These are phyloP conservation scores for Lactarius hatsudake DNA, from an alignment of 768 basidiomycete species.

Conservation along the genomic window DNA sequence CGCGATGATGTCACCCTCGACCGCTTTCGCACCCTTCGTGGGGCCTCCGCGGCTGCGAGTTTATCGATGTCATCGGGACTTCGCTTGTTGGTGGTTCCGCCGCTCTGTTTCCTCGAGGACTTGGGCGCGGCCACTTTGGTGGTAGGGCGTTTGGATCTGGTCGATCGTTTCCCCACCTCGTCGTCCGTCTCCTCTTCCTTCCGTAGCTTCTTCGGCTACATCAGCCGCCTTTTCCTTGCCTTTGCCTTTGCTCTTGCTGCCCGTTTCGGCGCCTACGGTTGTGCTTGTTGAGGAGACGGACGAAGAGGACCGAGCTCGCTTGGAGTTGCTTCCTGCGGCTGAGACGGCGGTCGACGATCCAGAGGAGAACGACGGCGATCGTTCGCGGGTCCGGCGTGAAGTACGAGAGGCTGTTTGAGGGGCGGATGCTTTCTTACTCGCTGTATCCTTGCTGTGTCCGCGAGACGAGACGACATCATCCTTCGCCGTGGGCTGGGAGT, in stretches of 20 bases:
- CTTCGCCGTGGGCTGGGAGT: slow-evolving; percentile 4
- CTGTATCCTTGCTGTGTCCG: slow-evolving; percentile 10
- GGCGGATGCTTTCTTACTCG: slow-evolving; percentile 7
- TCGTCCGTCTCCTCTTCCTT: slow-evolving; percentile 19
- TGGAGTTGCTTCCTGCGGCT: slow-evolving; percentile 13
- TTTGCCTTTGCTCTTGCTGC: slow-evolving; percentile 12
- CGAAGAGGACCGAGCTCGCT: slow-evolving; percentile 26
- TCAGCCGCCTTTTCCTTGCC: slow-evolving; percentile 23
- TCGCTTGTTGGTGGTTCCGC: not conserved
- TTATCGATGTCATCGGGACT: slow-evolving; percentile 14
- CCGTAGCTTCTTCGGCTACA: not conserved
- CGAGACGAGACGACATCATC: slow-evolving; percentile 20
- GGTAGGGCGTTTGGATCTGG: slow-evolving; percentile 1
- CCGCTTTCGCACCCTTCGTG: slow-evolving; percentile 20
- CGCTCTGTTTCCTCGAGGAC: slow-evolving; percentile 10
- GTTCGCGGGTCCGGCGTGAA: slow-evolving; percentile 17
- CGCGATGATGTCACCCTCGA: slow-evolving; percentile 22
- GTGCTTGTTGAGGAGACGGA: slow-evolving; percentile 24
- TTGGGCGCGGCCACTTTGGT: slow-evolving; percentile 1
- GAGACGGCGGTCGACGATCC: slow-evolving; percentile 26
- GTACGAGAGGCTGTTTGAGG: slow-evolving; percentile 11
- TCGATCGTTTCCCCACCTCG: slow-evolving; percentile 1
- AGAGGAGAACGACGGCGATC: slow-evolving; percentile 23
- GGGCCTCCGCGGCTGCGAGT: slow-evolving; percentile 4
- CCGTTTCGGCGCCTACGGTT: slow-evolving; percentile 6